phyloP scores from a whole-genome alignment of 2,329 filamentous ascomycete genomes.

The Colletotrichum navitas region DNA sequence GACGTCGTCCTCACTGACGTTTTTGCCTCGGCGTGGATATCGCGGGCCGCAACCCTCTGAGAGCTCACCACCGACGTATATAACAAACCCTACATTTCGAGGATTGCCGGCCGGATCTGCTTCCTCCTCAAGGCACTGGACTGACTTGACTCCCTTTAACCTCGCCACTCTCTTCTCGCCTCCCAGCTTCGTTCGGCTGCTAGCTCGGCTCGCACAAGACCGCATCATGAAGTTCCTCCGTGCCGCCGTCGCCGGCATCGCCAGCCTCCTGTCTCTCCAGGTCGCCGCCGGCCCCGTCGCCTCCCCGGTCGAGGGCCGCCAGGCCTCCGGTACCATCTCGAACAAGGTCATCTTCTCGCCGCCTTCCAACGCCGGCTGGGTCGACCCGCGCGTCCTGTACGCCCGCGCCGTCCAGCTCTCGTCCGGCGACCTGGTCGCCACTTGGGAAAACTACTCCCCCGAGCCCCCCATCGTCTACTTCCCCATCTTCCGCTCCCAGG shows the following conservation, averaged over 20 bases:
- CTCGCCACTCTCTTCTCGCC: not conserved
- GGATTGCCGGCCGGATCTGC: not conserved
- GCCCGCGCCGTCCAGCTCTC: constrained; percentile 58
- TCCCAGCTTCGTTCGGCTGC: not conserved
- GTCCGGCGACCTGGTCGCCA: constrained; percentile 62
- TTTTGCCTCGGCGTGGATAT: constrained; percentile 11
- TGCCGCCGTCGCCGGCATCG: constrained; percentile 30
- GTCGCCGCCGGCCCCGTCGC: constrained; percentile 34
- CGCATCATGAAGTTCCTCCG: constrained; percentile 32
- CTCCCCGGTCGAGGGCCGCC: constrained; percentile 34
- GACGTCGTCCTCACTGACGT: constrained; percentile 15
- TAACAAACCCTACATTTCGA: constrained; percentile 14
- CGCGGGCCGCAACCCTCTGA: not conserved
- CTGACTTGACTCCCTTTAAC: not conserved
- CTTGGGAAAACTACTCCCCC: constrained; percentile 69
- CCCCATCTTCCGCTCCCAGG: constrained; percentile 65
- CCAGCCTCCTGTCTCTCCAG: constrained; percentile 28
- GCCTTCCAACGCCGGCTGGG: constrained; percentile 56
- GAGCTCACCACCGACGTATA: constrained; percentile 22
- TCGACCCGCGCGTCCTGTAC: constrained; percentile 58
- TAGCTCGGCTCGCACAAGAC: not conserved
- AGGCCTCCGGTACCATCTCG: constrained; percentile 40
- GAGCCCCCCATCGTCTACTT: constrained; percentile 68
- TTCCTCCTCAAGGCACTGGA: constrained; percentile 14
- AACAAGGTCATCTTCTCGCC: constrained; percentile 57